Conservation (phyloP, 1,139 yeast genomes). For the Geotrichum reessii region DNA sequence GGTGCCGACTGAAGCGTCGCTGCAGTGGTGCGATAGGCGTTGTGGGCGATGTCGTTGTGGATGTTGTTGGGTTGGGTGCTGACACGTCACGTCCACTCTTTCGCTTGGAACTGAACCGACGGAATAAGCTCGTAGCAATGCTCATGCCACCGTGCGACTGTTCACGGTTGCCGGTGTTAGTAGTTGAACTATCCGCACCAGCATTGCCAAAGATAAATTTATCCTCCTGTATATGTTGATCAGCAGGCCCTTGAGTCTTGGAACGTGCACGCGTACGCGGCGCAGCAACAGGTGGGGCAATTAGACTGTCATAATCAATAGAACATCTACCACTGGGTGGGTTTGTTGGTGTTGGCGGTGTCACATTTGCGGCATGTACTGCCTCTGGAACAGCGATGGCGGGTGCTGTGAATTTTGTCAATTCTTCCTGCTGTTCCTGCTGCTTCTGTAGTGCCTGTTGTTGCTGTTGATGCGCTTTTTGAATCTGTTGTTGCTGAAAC, state of each 20-base stretch:
- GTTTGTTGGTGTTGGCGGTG: not conserved
- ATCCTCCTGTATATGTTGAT: constrained; percentile 10
- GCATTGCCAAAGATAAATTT: constrained; percentile 17
- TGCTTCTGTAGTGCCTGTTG: constrained; percentile 5
- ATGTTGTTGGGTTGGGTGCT: constrained; percentile 1
- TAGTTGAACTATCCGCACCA: not conserved
- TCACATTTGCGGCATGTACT: constrained; percentile 13
- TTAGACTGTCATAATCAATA: not conserved
- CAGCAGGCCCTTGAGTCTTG: constrained; percentile 28
- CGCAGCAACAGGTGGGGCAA: constrained; percentile 21
- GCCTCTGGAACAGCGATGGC: constrained; percentile 19
- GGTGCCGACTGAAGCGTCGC: constrained; percentile 1
- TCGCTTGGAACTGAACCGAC: constrained; percentile 30
- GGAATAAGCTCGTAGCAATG: constrained; percentile 28
- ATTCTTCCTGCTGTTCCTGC: constrained; percentile 5
- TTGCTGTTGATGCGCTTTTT: constrained; percentile 20
- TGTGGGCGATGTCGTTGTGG: not conserved
- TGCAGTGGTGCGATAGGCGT: not conserved
- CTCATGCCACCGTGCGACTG: constrained; percentile 19
- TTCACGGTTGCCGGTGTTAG: constrained; percentile 3
- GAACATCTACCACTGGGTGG: not conserved
- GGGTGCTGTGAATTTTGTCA: constrained; percentile 15
- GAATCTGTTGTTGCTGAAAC: constrained; percentile 20
- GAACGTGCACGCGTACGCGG: constrained; percentile 25
- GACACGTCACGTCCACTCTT: constrained; percentile 22